phyloP scores from a whole-genome alignment of 1,139 yeast genomes.

The Taphrina wiesneri region DNA sequence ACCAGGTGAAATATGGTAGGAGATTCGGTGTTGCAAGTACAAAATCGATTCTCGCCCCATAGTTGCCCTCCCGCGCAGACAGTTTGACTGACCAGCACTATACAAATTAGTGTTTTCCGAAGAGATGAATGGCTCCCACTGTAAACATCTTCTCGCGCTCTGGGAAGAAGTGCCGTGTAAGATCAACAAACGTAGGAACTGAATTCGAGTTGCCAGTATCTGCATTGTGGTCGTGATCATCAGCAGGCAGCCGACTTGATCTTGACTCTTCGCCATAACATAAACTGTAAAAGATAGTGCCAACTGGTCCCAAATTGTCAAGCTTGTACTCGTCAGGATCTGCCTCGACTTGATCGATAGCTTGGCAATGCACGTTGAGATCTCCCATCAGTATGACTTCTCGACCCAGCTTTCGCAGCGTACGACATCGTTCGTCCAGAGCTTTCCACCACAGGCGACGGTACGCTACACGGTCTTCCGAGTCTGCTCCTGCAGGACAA shows the following conservation, averaged over 20 bases:
- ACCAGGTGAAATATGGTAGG: conserved; percentile 47
- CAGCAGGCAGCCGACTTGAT: background rate
- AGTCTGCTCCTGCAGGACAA: conserved; percentile 71
- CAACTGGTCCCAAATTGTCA: conserved; percentile 31
- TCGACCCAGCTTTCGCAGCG: conserved; percentile 54
- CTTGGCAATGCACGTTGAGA: conserved; percentile 73
- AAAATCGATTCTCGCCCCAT: conserved; percentile 82
- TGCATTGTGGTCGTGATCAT: conserved; percentile 21
- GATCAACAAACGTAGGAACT: conserved; percentile 55
- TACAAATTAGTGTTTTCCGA: background rate
- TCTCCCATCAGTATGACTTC: conserved; percentile 83
- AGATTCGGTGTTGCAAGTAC: conserved; percentile 56
- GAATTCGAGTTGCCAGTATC: conserved; percentile 40
- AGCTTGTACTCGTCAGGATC: conserved; percentile 24
- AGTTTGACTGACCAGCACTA: conserved; percentile 72
- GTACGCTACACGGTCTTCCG: conserved; percentile 65
- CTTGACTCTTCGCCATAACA: background rate
- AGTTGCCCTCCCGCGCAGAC: conserved; percentile 55
- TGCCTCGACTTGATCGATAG: conserved; percentile 76
- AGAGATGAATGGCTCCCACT: too few species aligned
- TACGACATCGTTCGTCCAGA: conserved; percentile 61
- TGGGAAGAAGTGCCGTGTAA: conserved; percentile 62
- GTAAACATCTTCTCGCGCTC: conserved; percentile 70
- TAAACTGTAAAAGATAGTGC: conserved; percentile 2
- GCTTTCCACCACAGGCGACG: conserved; percentile 60